Base-by-base conservation (phyloP, 2,329 filamentous ascomycete species). In the Ceratocystis albifundus region DNA sequence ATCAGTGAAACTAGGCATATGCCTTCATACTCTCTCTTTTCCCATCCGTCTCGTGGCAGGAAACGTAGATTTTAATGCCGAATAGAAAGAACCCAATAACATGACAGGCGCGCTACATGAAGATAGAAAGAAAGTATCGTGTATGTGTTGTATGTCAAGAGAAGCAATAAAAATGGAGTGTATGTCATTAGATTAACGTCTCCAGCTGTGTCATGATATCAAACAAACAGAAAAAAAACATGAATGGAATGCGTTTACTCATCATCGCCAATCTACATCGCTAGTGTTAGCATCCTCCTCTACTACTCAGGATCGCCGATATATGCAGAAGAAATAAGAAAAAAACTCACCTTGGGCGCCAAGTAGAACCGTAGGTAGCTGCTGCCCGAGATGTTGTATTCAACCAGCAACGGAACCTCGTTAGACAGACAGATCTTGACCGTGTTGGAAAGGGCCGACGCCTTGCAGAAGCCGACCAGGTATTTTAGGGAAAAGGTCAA, bases 391-490 rank as follows among this genome's bases (percentile, higher is more conserved):
- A 96, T 78, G 66, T 79, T 81, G 77, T 97, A 99, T 80, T 99
- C 94, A 57, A 99, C 94, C 72, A 97, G 81, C 71, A 99, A 85
- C 32, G 94, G 94, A 64, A 99, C 93, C 78, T 99, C 94, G 77
- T 91, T 92, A 65, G 93, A 97, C 71, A 99, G 83, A 79, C 89
- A 96, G 72, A 99, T 87, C 79, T 89, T 94, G 77, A 99, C 95
- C 71, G 84, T 82, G 71, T 77, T 80, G 48, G 92, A 93, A 69
- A 99, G 81, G 65, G 85, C 87, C 70, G 90, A 88, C 44, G 95
- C 95, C 81, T 99, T 99, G 88, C 94, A 97, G 81, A 99, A 99
- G 84, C 97, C 97, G 82, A 96, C 90, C 2, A 99, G 87, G 80
- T 99, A 99, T 81, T 99, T 99, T 73, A 99, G 88, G 44, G 94